Conservation (phyloP, 2,329 filamentous ascomycete species). For the Fusarium armeniacum region DNA sequence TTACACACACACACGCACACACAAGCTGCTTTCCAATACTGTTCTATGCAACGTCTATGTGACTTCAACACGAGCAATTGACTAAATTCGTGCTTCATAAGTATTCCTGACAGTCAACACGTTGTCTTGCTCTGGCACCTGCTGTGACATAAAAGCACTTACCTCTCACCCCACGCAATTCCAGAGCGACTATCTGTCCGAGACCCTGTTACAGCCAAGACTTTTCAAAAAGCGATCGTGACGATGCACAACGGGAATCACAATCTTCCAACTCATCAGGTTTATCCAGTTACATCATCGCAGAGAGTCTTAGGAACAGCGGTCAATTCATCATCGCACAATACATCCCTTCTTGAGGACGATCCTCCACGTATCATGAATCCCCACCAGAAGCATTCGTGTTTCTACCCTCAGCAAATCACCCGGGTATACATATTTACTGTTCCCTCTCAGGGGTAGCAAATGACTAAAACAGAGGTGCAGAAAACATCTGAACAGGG, state of each 20-base stretch:
- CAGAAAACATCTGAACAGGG: not conserved
- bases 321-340: constrained; percentile 27
- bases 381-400: constrained; percentile 33
- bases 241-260: constrained; percentile 30
- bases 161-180: constrained; percentile 30
- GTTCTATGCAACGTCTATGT: not conserved
- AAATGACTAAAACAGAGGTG: not conserved
- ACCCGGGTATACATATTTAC: not conserved
- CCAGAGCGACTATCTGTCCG: constrained; percentile 35
- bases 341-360: constrained; percentile 19
- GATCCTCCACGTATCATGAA: constrained; percentile 39
- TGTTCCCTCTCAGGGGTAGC: constrained; percentile 3
- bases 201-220: constrained; percentile 46
- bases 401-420: constrained; percentile 37
- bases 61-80: not conserved
- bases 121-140: constrained; percentile 8
- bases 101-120: not conserved
- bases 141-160: constrained; percentile 2
- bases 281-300: constrained; percentile 32
- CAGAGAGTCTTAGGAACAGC: constrained; percentile 30
- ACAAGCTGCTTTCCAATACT: not conserved
- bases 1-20: too few species aligned
- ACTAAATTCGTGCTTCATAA: not conserved
- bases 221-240: constrained; percentile 43
- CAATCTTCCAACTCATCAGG: constrained; percentile 31